Evolutionary conservation across 345 rosid species (phyloP), one percentile per base, ranked within the genome.

Genomic region (Abelmoschus esculentus): DNA sequence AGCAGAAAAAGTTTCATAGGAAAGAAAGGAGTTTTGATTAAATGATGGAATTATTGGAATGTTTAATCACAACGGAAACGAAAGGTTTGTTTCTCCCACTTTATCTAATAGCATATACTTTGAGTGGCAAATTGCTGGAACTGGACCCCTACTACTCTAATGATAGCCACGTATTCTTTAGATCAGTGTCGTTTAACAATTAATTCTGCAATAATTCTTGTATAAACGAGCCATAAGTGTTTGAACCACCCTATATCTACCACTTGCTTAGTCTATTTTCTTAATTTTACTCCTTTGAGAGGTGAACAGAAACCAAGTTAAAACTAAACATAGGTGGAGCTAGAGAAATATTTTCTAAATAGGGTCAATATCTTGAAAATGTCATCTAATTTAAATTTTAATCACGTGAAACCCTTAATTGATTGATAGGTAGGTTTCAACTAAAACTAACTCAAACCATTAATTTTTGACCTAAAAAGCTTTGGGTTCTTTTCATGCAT

Each of bases 91-190:
- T 70, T n/a, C 54, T 53, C 69, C 47, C 29, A 26, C 28, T 36
- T n/a, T 36, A 15, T 38, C 26, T 32, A 17, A 19, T 18, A 7
- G 34, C 1, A 14, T 38, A 40, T 40, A 40, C n/a, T 22, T 63
- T 53, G 44, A 28, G 46, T 49, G 58, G 66, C 56, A 46, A 57
- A 58, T 72, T 75, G 81, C 77, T 70, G 74, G 79, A 72, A 42
- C 32, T 19, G 69, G 73, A 22, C 26, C 26, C 56, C 50, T 40
- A 73, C 56, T 47, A 31, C 3, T 47, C 70, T 69, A 70, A 56
- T 67, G 38, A 74, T 74, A 47, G 67, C 54, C 63, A 5, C 3
- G 50, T 36, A 40, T 38, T 28, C 28, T 46, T 17, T 52, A 5
- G 52, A 13, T 13, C 52, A 46, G 2, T 58, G 44, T 18, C 31